phyloP scores from a whole-genome alignment of 2,329 filamentous ascomycete genomes.

The Nemania sp. region DNA sequence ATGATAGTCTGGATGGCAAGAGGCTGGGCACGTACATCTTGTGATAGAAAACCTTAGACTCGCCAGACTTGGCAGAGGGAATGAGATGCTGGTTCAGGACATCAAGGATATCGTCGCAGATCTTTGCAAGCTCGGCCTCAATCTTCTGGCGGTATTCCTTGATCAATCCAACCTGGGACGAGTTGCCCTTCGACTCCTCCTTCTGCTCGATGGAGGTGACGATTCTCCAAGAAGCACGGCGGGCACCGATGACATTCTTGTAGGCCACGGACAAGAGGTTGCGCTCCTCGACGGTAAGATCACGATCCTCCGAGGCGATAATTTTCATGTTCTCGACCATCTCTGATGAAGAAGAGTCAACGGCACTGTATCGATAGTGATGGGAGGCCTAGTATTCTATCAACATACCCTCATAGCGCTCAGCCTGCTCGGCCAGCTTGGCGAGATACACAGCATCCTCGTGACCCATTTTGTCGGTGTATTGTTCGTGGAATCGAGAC shows the following conservation, averaged over 20 bases:
- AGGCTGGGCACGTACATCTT: constrained; percentile 74
- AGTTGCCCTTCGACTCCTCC: constrained; percentile 98
- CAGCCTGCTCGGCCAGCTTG: constrained; percentile 99
- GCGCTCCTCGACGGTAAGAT: constrained; percentile 90
- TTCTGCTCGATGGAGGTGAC: constrained; percentile 99
- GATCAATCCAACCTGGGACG: constrained; percentile 85
- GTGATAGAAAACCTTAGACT: constrained; percentile 99
- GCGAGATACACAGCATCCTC: constrained; percentile 99
- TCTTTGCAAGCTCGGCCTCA: constrained; percentile 92
- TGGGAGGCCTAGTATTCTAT: constrained; percentile 9
- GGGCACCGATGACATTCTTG: constrained; percentile 98
- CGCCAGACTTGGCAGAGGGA: constrained; percentile 88
- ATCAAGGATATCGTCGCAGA: constrained; percentile 96
- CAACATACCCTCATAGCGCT: constrained; percentile 95
- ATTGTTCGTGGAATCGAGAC: constrained; percentile 25
- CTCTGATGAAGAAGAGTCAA: constrained; percentile 60
- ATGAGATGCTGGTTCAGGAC: constrained; percentile 94
- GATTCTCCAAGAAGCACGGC: constrained; percentile 97
- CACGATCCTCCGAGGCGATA: constrained; percentile 84
- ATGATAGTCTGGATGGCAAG: not conserved
- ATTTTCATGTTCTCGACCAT: constrained; percentile 99
- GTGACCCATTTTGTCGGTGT: constrained; percentile 83
- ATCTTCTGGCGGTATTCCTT: constrained; percentile 99
- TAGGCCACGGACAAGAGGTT: constrained; percentile 97
- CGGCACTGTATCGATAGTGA: constrained; percentile 7